Base-by-base conservation (phyloP, 768 basidiomycete genomes). In the Botryobasidium botryosum region DNA sequence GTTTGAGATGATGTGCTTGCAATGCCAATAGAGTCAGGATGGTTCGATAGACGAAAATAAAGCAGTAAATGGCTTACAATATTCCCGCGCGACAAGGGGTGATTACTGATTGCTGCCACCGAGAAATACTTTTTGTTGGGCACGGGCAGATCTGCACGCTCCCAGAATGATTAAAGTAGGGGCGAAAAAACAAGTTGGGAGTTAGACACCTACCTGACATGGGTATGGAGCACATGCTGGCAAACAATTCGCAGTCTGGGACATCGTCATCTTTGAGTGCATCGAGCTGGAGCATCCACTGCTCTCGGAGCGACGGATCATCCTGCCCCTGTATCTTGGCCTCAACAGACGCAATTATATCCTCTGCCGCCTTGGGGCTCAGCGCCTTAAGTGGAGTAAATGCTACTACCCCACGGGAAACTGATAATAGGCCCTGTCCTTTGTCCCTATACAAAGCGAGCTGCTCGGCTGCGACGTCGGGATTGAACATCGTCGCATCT, bases 31-130 rank as follows among this genome's bases (percentile, higher is more conserved):
- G 37, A 10, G 37, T 10, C 10, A 10, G 20, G 37, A 21, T 8
- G 23, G 8, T 21, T 39, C 10, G 12, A 8, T 10, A 39, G 13
- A 21, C n/a, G n/a, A n/a, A n/a, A n/a, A 21, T 13, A 10, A 23
- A 1, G 12, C 12, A 15, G 12, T 10, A 39, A 39, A 39, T 10
- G 10, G 21, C 37, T 10, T 10, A 39, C 37, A 39, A 39, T 39
- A 39, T 15, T 12, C 1, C 73, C 72, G 10, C 70, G 57, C 7
- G 67, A 69, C 49, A 70, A 63, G 2, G 61, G 61, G 40, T 73
- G 66, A 43, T 68, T 68, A 15, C 61, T 49, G 1, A 60, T 57
- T 4, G 52, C 53, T 4, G 59, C 39, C 13, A 71, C 32, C 0
- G 66, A 63, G 21, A 68, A 35, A 50, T 73, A 74, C 10, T 10